Evolutionary conservation across 352 stramenopile species (phyloP), one percentile per base, ranked within the genome.

Genomic region (Pythium guiyangense): DNA sequence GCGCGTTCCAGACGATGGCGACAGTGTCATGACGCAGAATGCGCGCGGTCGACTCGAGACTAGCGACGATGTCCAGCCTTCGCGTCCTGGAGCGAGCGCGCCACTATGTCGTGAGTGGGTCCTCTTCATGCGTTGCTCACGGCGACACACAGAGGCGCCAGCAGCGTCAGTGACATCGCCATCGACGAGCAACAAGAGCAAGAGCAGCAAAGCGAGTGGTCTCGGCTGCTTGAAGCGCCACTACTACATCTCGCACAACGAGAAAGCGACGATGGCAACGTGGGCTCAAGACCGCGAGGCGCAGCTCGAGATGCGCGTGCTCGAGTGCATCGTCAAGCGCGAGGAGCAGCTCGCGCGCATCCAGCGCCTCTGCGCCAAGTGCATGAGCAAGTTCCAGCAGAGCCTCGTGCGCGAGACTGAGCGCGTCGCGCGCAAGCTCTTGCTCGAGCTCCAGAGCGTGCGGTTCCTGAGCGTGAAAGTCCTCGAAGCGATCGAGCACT

Each of bases 81-180:
- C 80, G 5, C 64, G 79, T 25, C 55, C 61, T 11, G 62, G 83
- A 52, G 64, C 71, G 8, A 79, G 53, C 50, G 65, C 75, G 0
- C 48, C 64, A 18, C 56, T 93, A 3, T 93, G 84, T 51, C 67
- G 76, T 54, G 80, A 89, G 56, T 93, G 84, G 84, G 75, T 91
- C 0, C 46, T 91, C 1, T 88, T 93, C 26, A 54, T 77, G 46
- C 63, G 63, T 2, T 93, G 84, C 52, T 80, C 71, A 4, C 73
- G 60, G 26, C 52, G 59, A 22, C 25, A 57, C 20, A 18, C 15
- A 11, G 50, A 62, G 1, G 49, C 31, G 17, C 34, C 26, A 20
- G 15, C 3, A 40, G 26, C 5, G 26, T 27, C 54, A 31, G 40
- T 18, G 37, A 4, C 40, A 8, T 59, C 26, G 27, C 51, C 47